Conservation (phyloP, 768 basidiomycete species). For the Boletus pseudo-olivaceus region DNA sequence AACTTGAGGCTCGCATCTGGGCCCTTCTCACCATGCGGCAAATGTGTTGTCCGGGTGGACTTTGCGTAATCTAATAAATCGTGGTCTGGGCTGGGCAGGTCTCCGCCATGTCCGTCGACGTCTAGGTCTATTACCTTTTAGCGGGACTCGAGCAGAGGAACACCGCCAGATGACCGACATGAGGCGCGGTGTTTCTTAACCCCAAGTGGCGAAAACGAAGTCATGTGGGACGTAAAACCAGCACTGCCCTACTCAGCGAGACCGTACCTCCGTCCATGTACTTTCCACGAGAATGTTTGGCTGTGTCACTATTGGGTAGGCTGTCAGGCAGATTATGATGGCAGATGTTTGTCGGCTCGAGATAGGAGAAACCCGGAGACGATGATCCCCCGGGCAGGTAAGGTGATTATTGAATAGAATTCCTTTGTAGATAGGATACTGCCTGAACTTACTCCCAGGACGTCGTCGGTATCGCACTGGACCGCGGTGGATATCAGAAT, state of each 20-base stretch:
- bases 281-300: neutral
- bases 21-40: neutral
- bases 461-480: neutral
- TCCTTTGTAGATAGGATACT: neutral
- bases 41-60: neutral
- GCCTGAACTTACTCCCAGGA: neutral
- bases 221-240: slow-evolving; percentile 2
- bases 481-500: neutral
- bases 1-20: neutral
- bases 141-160: neutral
- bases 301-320: neutral
- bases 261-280: neutral
- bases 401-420: neutral
- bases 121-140: neutral
- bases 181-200: slow-evolving; percentile 2
- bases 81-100: neutral
- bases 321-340: neutral
- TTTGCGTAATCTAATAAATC: neutral
- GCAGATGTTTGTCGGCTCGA: neutral
- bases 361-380: neutral
- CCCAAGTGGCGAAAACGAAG: neutral
- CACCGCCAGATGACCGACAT: neutral
- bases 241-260: neutral
- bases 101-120: neutral
- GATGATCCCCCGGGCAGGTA: neutral